Evolutionary conservation across 139 green algal species (phyloP).

Genomic region (Ettlia oleoabundans): DNA sequence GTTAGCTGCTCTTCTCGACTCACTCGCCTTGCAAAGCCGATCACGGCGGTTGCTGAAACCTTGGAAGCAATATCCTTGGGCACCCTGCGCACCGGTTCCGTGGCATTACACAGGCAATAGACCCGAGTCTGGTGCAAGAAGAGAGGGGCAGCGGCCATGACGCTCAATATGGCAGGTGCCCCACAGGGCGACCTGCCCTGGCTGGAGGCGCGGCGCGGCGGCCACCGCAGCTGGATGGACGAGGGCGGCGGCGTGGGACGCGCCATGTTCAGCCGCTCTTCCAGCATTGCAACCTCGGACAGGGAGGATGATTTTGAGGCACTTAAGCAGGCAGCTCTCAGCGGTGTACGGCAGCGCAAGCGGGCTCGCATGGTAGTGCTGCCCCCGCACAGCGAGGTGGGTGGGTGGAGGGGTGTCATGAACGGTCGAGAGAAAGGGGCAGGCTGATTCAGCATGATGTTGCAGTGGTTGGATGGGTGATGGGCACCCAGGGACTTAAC

Average conservation of each 20-base stretch:
- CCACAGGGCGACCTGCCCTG: constrained; percentile 15
- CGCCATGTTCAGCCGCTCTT: neutral
- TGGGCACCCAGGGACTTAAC: too few relatives aligned
- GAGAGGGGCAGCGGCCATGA: too few relatives aligned
- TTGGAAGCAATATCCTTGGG: too few relatives aligned
- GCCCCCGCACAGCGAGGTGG: neutral
- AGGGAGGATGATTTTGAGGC: constrained; percentile 13
- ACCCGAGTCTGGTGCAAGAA: too few relatives aligned
- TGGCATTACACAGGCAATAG: too few relatives aligned
- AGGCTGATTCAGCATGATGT: too few relatives aligned
- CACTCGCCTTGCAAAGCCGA: too few relatives aligned
- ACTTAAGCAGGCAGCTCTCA: constrained; percentile 4
- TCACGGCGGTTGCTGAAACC: too few relatives aligned
- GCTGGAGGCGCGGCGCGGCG: neutral
- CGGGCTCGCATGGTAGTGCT: neutral
- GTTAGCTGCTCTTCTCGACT: too few relatives aligned
- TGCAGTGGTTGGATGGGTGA: too few relatives aligned
- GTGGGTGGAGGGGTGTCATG: neutral
- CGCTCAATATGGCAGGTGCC: constrained; percentile 16
- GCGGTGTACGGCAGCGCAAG: neutral
- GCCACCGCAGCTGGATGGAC: neutral
- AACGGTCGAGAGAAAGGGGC: neutral
- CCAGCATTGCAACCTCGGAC: neutral
- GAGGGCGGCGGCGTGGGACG: neutral
- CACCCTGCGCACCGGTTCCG: too few relatives aligned